These are phyloP conservation scores for Trichoderma virens DNA, from an alignment of 495 filamentous ascomycete species.

Conservation along the genomic window DNA sequence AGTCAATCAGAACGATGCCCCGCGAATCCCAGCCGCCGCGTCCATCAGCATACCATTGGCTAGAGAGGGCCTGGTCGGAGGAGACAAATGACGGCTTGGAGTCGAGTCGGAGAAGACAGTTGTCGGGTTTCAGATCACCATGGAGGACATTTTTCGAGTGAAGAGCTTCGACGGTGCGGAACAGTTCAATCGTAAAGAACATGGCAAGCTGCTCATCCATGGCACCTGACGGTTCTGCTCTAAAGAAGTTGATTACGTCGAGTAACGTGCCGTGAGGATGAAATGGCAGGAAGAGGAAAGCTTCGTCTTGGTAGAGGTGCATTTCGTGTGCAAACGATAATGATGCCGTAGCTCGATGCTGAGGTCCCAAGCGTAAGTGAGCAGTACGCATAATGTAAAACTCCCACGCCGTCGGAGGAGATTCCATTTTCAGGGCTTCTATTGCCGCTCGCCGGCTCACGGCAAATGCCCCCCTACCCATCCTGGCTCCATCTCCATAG, in stretches of 20 bases:
- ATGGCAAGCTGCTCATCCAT: conserved; percentile 86
- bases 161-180: conserved; percentile 81
- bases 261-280: conserved; percentile 86
- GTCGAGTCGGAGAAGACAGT: conserved; percentile 82
- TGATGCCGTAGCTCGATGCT: conserved; percentile 60
- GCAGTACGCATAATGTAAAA: conserved; percentile 90
- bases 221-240: conserved; percentile 57
- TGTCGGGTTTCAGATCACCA: conserved; percentile 92
- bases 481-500: conserved; percentile 42
- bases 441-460: conserved; percentile 43
- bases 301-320: conserved; percentile 78
- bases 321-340: conserved; percentile 77
- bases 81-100: conserved; percentile 29
- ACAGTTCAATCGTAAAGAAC: conserved; percentile 89
- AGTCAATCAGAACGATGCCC: conserved; percentile 84
- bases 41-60: conserved; percentile 64
- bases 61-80: conserved; percentile 32
- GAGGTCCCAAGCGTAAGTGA: conserved; percentile 60
- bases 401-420: conserved; percentile 82
- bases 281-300: conserved; percentile 79
- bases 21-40: conserved; percentile 69
- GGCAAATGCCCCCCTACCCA: conserved; percentile 42
- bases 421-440: conserved; percentile 89
- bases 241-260: conserved; percentile 82
- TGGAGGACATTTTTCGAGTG: conserved; percentile 77